Evolutionary conservation across 495 filamentous ascomycete species (phyloP).

Genomic region (Hypoxylon intermedium): DNA sequence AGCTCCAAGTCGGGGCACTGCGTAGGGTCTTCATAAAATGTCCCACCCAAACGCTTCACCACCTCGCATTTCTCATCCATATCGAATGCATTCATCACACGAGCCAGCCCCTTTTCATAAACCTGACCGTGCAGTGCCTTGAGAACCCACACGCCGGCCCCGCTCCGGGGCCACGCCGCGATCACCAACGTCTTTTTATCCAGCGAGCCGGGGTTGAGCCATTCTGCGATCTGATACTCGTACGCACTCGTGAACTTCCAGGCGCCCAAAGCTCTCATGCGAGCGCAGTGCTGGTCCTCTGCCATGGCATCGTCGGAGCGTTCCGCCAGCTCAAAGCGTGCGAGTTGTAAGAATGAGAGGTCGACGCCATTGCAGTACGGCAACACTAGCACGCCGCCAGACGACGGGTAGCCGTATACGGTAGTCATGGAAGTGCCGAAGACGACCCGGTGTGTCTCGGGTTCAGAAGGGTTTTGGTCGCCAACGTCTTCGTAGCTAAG

Average conservation of each 20-base stretch:
- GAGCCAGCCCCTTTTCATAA: neutral
- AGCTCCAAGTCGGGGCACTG: constrained; percentile 1
- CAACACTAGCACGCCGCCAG: constrained; percentile 10
- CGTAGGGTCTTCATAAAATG: constrained; percentile 5
- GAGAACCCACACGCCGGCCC: constrained; percentile 4
- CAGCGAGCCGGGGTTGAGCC: neutral
- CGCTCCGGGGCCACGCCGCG: constrained; percentile 6
- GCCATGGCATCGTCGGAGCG: neutral
- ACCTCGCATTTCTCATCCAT: constrained; percentile 9
- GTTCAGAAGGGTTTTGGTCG: no score
- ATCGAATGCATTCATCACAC: constrained; percentile 7
- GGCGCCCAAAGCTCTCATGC: constrained; percentile 5
- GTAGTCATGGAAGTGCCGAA: neutral
- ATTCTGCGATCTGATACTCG: neutral
- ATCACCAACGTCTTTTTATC: constrained; percentile 7
- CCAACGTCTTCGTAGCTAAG: no score
- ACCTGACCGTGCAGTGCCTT: neutral
- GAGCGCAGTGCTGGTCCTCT: constrained; percentile 13
- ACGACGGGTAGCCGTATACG: constrained; percentile 17
- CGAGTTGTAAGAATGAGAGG: constrained; percentile 9
- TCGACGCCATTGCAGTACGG: constrained; percentile 18
- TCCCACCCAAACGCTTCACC: constrained; percentile 1
- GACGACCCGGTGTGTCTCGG: neutral
- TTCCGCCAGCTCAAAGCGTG: constrained; percentile 1
- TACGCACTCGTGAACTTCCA: neutral